Evolutionary conservation across 2,329 filamentous ascomycete genomes (phyloP).

Genomic region (Lachnellula suecica): DNA sequence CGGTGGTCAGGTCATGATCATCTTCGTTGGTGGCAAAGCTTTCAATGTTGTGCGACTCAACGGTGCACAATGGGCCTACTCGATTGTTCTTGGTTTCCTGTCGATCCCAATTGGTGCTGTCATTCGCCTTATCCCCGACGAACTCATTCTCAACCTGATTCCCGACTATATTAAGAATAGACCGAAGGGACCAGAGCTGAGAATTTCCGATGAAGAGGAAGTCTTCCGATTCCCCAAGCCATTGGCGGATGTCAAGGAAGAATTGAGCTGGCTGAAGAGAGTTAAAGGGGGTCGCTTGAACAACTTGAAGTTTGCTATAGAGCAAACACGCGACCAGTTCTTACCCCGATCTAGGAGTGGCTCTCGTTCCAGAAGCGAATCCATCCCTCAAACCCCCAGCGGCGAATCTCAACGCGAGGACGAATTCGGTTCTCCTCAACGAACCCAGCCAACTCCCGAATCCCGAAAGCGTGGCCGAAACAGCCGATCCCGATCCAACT

Average conservation of each 20-base stretch:
- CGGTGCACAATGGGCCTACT: constrained; percentile 82
- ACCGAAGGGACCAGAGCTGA: constrained; percentile 41
- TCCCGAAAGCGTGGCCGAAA: constrained; percentile 66
- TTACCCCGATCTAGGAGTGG: constrained; percentile 61
- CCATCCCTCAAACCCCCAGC: constrained; percentile 63
- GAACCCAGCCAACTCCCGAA: constrained; percentile 51
- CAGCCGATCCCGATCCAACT: constrained; percentile 62
- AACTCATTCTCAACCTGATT: constrained; percentile 28
- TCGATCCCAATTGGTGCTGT: constrained; percentile 82
- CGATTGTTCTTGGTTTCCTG: constrained; percentile 77
- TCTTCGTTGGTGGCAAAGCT: constrained; percentile 79
- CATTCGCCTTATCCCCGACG: constrained; percentile 81
- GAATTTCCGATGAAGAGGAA: constrained; percentile 63
- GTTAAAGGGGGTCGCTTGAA: constrained; percentile 82
- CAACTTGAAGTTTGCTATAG: constrained; percentile 75
- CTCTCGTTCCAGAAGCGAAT: constrained; percentile 63
- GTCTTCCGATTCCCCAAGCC: constrained; percentile 69
- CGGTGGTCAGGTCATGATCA: constrained; percentile 84
- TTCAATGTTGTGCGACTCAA: constrained; percentile 67
- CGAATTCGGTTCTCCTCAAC: constrained; percentile 42
- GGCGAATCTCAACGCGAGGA: constrained; percentile 49
- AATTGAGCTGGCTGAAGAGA: constrained; percentile 76
- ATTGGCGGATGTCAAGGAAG: constrained; percentile 73
- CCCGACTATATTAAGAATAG: constrained; percentile 30
- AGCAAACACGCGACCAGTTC: constrained; percentile 72